Evolutionary conservation across 2,329 filamentous ascomycete species (phyloP).

Genomic region (Trichoderma atroviride): DNA sequence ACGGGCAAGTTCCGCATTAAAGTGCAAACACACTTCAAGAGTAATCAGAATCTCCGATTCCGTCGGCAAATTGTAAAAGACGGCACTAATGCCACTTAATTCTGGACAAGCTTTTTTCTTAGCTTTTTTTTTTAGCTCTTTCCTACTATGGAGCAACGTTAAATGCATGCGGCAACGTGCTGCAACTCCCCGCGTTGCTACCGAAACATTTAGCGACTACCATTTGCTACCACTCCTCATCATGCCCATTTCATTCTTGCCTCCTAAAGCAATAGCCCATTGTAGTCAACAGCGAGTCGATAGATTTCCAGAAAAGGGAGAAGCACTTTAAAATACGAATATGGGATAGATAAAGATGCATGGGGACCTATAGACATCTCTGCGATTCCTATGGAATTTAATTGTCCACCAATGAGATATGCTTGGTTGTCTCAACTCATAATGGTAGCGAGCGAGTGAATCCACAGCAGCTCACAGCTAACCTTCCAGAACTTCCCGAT

Average conservation of each 20-base stretch:
- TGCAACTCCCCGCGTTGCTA: background rate
- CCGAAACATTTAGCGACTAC: background rate
- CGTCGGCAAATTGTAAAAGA: background rate
- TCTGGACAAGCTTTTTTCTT: background rate
- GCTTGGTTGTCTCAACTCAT: background rate
- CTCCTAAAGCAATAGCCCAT: background rate
- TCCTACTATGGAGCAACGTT: slow-evolving; percentile 6
- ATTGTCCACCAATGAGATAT: slow-evolving; percentile 9
- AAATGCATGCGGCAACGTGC: background rate
- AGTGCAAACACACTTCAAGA: background rate
- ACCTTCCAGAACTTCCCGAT: background rate
- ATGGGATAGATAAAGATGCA: background rate
- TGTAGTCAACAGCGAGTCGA: background rate
- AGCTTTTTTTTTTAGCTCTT: background rate
- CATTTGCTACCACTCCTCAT: background rate
- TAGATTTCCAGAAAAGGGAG: background rate
- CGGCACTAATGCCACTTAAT: background rate
- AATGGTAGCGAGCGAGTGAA: background rate
- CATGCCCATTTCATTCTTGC: background rate
- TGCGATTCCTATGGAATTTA: background rate
- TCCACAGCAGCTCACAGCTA: background rate
- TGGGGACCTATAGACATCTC: background rate
- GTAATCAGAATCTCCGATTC: background rate
- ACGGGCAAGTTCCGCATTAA: background rate
- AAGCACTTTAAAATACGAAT: background rate